Percentiles rank a stretch among this genome's conserved stretches.
Conservation (phyloP, 2,329 filamentous ascomycete species). For the Chaetomium strumarium region DNA sequence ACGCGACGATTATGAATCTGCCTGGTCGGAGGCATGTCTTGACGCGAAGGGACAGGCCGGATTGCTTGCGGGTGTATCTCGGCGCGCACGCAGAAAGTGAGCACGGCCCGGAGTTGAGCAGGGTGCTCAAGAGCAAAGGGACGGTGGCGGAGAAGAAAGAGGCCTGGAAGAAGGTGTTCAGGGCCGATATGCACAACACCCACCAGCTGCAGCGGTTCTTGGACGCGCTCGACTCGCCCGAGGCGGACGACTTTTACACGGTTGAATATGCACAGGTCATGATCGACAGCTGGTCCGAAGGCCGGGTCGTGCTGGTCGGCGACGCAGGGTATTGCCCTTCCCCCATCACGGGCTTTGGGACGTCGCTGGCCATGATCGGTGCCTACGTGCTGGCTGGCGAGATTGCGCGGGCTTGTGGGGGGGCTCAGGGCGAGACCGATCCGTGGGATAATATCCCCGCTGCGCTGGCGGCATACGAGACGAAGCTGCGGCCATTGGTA, state of each 20-base stretch:
- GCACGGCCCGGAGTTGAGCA: no score
- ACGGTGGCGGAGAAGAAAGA: constrained; percentile 36
- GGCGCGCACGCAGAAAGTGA: neutral
- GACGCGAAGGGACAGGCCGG: constrained; percentile 34
- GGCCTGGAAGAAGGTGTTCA: constrained; percentile 34
- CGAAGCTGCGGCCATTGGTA: constrained; percentile 40
- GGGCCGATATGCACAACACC: constrained; percentile 34
- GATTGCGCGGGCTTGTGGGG: constrained; percentile 16
- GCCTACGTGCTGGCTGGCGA: constrained; percentile 55
- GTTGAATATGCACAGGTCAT: constrained; percentile 41
- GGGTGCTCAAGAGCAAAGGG: constrained; percentile 14
- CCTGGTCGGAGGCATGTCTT: constrained; percentile 31
- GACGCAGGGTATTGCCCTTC: constrained; percentile 49
- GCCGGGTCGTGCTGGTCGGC: constrained; percentile 43
- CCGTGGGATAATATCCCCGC: constrained; percentile 25
- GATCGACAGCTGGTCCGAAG: constrained; percentile 37
- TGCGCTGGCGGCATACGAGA: constrained; percentile 40
- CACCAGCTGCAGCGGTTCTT: constrained; percentile 37
- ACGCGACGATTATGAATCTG: constrained; percentile 18
- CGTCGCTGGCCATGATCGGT: constrained; percentile 41
- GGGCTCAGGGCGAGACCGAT: constrained; percentile 9
- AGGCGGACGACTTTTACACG: constrained; percentile 42
- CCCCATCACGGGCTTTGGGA: constrained; percentile 46
- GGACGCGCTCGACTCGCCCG: constrained; percentile 34
- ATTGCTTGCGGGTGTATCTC: constrained; percentile 36